phyloP scores from a whole-genome alignment of 2,329 filamentous ascomycete genomes.

The Leptosphaerulina australis region DNA sequence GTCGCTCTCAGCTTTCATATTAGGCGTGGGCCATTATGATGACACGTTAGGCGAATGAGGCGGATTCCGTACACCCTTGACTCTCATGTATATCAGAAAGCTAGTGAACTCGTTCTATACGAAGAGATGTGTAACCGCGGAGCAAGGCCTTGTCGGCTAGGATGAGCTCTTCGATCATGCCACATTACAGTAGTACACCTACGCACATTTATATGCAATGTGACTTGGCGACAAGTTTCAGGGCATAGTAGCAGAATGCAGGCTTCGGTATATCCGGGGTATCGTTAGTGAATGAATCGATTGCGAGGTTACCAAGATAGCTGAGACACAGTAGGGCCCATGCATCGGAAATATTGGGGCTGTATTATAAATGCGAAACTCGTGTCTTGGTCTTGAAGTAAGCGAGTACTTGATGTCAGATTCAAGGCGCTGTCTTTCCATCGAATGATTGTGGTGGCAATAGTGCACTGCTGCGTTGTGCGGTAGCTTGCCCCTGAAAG shows the following conservation, averaged over 20 bases:
- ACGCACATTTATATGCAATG: neutral
- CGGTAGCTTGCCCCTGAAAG: conserved; percentile 1
- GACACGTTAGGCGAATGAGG: neutral
- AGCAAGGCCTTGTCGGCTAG: conserved; percentile 3
- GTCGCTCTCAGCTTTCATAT: conserved; percentile 9
- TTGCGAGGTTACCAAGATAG: conserved; percentile 12
- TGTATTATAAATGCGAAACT: conserved; percentile 3
- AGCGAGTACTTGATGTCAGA: conserved; percentile 3
- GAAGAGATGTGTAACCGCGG: neutral
- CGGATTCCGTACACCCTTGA: too few species aligned
- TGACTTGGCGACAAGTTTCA: conserved; percentile 8
- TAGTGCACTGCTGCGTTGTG: neutral
- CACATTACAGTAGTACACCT: conserved; percentile 7
- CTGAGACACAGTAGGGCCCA: conserved; percentile 7
- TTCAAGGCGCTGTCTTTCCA: neutral
- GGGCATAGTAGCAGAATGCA: conserved; percentile 1
- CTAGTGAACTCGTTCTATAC: conserved; percentile 1
- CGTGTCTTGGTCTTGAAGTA: conserved; percentile 12
- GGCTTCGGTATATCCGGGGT: too few species aligned
- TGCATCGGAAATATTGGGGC: conserved; percentile 9
- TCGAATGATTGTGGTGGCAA: neutral
- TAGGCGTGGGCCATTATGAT: conserved; percentile 9
- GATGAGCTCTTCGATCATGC: conserved; percentile 6
- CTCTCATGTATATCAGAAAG: conserved; percentile 14
- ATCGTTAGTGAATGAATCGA: neutral